Conservation (phyloP, 257 asterid species). For the Przewalskia tangutica region DNA sequence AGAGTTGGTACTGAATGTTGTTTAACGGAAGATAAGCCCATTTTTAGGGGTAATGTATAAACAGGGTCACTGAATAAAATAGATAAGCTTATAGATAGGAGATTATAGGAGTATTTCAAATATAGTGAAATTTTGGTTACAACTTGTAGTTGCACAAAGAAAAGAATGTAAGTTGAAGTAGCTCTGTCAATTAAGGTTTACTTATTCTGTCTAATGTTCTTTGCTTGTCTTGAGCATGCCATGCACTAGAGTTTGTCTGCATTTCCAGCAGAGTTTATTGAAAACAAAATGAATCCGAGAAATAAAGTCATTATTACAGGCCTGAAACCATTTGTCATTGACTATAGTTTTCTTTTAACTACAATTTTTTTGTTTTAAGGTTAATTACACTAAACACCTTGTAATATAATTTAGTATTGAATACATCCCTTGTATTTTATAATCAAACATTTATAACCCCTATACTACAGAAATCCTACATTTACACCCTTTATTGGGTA, state of each 20-base stretch:
- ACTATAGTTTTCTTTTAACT: too few species aligned
- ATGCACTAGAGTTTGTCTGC: not conserved
- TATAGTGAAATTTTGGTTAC: slow-evolving; percentile 4
- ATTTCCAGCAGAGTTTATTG: not conserved
- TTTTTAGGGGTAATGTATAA: not conserved
- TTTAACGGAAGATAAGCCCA: not conserved
- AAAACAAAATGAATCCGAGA: too few species aligned
- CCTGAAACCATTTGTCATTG: too few species aligned
- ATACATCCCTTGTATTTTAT: too few species aligned
- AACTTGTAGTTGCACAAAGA: not conserved
- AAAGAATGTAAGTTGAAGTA: not conserved
- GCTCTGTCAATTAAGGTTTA: not conserved
- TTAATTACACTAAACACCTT: too few species aligned
- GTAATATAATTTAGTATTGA: too few species aligned
- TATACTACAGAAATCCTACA: too few species aligned
- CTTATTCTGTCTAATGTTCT: not conserved
- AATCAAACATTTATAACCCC: too few species aligned
- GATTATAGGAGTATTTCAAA: not conserved
- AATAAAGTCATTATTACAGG: too few species aligned
- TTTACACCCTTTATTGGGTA: too few species aligned
- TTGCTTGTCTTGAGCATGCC: not conserved
- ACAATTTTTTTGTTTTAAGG: too few species aligned
- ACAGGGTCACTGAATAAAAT: slow-evolving; percentile 3
- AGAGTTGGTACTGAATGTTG: not conserved
- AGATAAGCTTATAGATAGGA: not conserved